Conservation (phyloP, 2,329 filamentous ascomycete genomes). For the Acrodontium crateriforme region DNA sequence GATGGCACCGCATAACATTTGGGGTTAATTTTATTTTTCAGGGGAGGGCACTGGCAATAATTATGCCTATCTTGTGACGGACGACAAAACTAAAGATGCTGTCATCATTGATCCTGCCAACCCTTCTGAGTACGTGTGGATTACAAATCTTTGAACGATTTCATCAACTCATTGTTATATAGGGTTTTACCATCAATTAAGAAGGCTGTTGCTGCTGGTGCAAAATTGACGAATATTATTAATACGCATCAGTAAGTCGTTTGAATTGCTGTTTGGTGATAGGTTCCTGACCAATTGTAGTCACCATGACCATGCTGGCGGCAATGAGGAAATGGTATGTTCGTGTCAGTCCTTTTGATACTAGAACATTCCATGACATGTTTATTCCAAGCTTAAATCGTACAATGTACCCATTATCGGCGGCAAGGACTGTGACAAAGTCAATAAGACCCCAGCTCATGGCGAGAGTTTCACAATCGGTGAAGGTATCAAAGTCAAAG, state of each 20-base stretch:
- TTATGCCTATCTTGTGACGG: constrained; percentile 56
- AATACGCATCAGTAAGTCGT: constrained; percentile 89
- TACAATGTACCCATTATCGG: constrained; percentile 67
- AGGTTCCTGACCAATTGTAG: constrained; percentile 33
- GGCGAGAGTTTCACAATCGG: constrained; percentile 71
- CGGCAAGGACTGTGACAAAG: constrained; percentile 70
- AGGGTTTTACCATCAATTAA: constrained; percentile 55
- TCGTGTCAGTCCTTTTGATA: not conserved
- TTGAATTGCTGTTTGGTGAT: not conserved
- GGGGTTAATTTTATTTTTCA: constrained; percentile 22
- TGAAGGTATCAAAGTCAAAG: constrained; percentile 62
- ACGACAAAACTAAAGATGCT: constrained; percentile 36
- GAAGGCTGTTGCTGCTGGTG: constrained; percentile 55
- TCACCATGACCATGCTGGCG: constrained; percentile 88
- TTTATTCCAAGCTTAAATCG: constrained; percentile 42
- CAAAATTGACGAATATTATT: constrained; percentile 78
- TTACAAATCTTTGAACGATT: not conserved
- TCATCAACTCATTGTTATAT: constrained; percentile 2
- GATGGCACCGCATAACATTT: not conserved
- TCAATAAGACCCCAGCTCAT: constrained; percentile 63
- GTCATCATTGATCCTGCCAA: constrained; percentile 68
- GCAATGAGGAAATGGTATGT: constrained; percentile 69
- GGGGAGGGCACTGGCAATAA: constrained; percentile 69
- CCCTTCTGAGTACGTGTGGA: constrained; percentile 54
- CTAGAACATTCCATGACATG: not conserved